These are phyloP conservation scores for Monosporozyma servazzii DNA, from an alignment of 805 yeast genomes.

Conservation along the genomic window DNA sequence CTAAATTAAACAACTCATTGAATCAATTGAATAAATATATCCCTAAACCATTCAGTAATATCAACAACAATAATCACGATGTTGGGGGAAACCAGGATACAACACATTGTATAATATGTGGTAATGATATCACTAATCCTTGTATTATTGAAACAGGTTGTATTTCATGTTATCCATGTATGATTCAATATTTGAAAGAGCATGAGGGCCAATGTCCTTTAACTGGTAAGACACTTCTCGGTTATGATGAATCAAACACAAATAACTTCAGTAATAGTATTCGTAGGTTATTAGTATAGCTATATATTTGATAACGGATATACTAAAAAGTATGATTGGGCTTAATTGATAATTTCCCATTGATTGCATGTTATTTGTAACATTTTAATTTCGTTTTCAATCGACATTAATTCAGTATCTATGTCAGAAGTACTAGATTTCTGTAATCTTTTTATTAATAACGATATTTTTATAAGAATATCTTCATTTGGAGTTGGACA, in stretches of 20 bases:
- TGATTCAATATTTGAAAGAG: conserved; percentile 51
- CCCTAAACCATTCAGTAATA: conserved; percentile 12
- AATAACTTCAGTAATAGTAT: conserved; percentile 71
- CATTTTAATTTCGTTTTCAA: conserved; percentile 20
- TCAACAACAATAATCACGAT: no score
- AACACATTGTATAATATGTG: conserved; percentile 59
- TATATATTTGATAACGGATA: neutral
- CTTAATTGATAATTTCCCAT: conserved; percentile 17
- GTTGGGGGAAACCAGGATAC: neutral
- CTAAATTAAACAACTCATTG: conserved; percentile 43
- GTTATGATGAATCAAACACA: conserved; percentile 56
- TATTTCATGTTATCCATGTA: conserved; percentile 84
- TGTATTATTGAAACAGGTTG: conserved; percentile 87
- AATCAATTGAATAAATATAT: conserved; percentile 39
- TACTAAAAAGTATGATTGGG: neutral
- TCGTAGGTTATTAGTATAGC: conserved; percentile 57
- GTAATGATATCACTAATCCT: conserved; percentile 57
- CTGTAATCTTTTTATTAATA: conserved; percentile 15
- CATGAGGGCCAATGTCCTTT: conserved; percentile 63
- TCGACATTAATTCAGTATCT: conserved; percentile 16
- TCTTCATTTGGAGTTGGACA: conserved; percentile 7
- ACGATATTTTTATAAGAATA: conserved; percentile 15
- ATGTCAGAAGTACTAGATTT: conserved; percentile 20
- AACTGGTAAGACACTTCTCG: conserved; percentile 61
- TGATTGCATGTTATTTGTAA: conserved; percentile 21